phyloP scores from a whole-genome alignment of 75 land plant species.

The Pinus taeda region DNA sequence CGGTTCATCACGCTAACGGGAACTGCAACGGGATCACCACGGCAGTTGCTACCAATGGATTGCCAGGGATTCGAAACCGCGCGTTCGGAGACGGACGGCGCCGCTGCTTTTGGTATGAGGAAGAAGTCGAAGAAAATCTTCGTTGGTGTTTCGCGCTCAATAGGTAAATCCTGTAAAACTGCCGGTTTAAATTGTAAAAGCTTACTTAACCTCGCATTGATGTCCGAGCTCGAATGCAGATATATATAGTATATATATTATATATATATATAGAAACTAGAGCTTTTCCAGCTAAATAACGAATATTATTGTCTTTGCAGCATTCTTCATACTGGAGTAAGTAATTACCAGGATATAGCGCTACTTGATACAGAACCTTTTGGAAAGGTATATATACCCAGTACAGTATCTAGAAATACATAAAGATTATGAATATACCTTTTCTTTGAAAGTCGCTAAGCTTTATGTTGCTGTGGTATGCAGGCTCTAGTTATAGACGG shows the following conservation, averaged over 20 bases:
- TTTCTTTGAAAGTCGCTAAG: not conserved
- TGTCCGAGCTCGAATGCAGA: not conserved
- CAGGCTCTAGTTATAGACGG: slow-evolving; percentile 92
- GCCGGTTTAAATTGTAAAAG: not conserved
- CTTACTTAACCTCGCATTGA: not conserved
- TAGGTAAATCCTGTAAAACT: slow-evolving; percentile 24
- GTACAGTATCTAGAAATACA: not conserved
- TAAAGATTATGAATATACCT: not conserved
- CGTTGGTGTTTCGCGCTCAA: slow-evolving; percentile 72
- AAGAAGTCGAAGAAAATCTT: slow-evolving; percentile 62
- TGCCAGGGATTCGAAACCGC: not conserved
- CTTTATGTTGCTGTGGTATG: not conserved
- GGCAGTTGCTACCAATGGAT: not conserved
- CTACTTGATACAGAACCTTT: slow-evolving; percentile 85
- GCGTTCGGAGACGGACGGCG: slow-evolving; percentile 9
- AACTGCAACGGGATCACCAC: not conserved
- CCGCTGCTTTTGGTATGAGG: slow-evolving; percentile 61
- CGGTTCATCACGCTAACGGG: not conserved
- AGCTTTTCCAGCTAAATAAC: not conserved
- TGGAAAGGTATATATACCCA: slow-evolving; percentile 59
- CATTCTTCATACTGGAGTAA: slow-evolving; percentile 69
- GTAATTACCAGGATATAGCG: slow-evolving; percentile 78
- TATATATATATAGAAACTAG: not conserved
- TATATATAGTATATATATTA: not conserved
- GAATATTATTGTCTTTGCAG: slow-evolving; percentile 20